Evolutionary conservation across 2,329 filamentous ascomycete genomes (phyloP), one percentile per base, ranked within the genome.

Genomic region (Fusarium lyarnte): DNA sequence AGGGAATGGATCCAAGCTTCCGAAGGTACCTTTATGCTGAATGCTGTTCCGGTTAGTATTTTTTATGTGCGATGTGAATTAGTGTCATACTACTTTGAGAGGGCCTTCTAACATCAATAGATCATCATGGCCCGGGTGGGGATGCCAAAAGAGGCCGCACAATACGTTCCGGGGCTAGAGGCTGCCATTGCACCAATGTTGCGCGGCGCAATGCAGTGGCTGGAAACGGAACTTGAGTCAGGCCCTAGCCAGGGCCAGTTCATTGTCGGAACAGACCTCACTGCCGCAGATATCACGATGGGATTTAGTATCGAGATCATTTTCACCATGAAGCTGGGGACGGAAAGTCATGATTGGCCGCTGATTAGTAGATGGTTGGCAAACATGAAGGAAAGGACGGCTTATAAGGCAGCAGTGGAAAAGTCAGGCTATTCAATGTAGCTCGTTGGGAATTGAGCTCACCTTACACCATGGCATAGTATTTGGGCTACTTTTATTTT

Each of bases 91-190:
- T 17, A 2, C 17, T 31, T 9, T 3, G 3, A n/a, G 21, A 1
- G 1, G 5, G 4, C 5, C 1, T 10, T 1, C 14, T 31, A 1
- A 47, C 10, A 3, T 0, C 1, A 0, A 9, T 17, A 47, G 45
- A 47, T 47, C 6, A 47, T 47, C 10, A 13, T 47, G 5, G 2
- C 45, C 14, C 45, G 27, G 4, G 8, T 47, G 10, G 45, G 45
- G 4, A 31, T 47, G 45, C 45, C 27, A 13, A 16, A 47, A 31
- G 27, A n/a, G 27, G 27, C 14, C 6, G 27, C 14, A 12, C 45
- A 31, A 13, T 47, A 47, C 17, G 27, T 2, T 9, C 1, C 27
- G 0, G 14, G 14, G 14, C 45, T 47, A 0, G 21, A 47, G 0
- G 27, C 21, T 47, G 45, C 21, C 7, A 47, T 47, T 13, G 21